phyloP scores from a whole-genome alignment of 2,329 filamentous ascomycete species.

The Colletotrichum sp. region DNA sequence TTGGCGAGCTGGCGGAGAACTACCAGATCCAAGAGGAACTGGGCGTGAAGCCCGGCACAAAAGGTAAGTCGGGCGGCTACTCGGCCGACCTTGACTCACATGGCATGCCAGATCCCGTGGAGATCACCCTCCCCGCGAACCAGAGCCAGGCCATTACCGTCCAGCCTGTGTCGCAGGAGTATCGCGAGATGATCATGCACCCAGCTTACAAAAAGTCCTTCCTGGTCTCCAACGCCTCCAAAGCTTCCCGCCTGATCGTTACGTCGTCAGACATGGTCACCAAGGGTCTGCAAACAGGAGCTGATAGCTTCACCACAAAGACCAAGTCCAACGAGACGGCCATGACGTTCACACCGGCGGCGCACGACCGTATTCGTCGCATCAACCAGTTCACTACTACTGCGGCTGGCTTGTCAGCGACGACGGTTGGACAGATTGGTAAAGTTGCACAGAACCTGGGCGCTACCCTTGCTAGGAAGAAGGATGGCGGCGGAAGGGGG shows the following conservation, averaged over 20 bases:
- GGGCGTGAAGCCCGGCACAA: slow-evolving; percentile 82
- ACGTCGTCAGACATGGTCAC: slow-evolving; percentile 83
- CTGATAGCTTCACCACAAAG: slow-evolving; percentile 80
- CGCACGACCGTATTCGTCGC: slow-evolving; percentile 84
- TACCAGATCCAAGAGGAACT: slow-evolving; percentile 82
- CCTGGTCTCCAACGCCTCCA: slow-evolving; percentile 84
- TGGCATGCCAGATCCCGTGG: slow-evolving; percentile 69
- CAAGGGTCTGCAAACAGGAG: slow-evolving; percentile 77
- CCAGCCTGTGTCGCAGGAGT: slow-evolving; percentile 70
- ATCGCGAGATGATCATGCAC: slow-evolving; percentile 79
- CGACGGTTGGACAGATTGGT: slow-evolving; percentile 84
- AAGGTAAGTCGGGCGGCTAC: slow-evolving; percentile 81
- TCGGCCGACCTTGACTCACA: slow-evolving; percentile 21
- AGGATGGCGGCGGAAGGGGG: slow-evolving; percentile 60
- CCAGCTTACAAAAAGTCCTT: slow-evolving; percentile 91
- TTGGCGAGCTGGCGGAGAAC: slow-evolving; percentile 86
- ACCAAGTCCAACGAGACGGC: slow-evolving; percentile 80
- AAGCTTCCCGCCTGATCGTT: slow-evolving; percentile 89
- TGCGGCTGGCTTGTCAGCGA: slow-evolving; percentile 80
- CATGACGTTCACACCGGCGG: slow-evolving; percentile 84
- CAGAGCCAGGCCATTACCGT: slow-evolving; percentile 70
- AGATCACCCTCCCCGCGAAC: slow-evolving; percentile 75
- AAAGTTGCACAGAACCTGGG: slow-evolving; percentile 90
- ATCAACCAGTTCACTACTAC: slow-evolving; percentile 85
- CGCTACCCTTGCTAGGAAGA: slow-evolving; percentile 68